Conservation (phyloP, 371 early-diverging fungal species). For the Syncephalastrum racemosum region DNA sequence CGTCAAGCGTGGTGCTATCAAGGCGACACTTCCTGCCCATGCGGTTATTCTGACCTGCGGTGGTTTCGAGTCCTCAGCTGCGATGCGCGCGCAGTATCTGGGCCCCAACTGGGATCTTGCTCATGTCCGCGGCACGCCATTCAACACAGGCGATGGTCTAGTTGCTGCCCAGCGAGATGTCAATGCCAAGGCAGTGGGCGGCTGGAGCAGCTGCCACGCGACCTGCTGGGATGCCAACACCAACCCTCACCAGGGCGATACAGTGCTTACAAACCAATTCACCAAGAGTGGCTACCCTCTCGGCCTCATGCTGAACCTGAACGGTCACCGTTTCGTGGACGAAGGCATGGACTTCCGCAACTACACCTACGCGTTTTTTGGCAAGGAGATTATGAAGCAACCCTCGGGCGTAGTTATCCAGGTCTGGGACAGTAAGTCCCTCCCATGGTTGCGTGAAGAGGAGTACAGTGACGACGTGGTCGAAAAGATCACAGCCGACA, state of each 20-base stretch:
- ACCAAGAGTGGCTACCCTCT: conserved; percentile 22
- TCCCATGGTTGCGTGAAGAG: conserved; percentile 14
- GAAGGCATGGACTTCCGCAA: conserved; percentile 24
- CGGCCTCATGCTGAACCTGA: conserved; percentile 19
- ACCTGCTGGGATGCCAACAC: conserved; percentile 26
- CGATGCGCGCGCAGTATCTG: conserved; percentile 24
- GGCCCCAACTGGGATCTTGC: conserved; percentile 21
- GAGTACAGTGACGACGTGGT: conserved; percentile 21
- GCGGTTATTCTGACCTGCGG: conserved; percentile 19
- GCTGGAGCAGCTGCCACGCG: conserved; percentile 17
- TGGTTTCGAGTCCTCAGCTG: conserved; percentile 18
- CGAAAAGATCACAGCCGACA: conserved; percentile 15
- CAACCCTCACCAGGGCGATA: conserved; percentile 14
- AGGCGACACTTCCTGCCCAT: not conserved
- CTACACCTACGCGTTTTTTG: conserved; percentile 24
- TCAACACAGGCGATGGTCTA: conserved; percentile 21
- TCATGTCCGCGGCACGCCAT: conserved; percentile 23
- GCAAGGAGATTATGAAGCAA: conserved; percentile 19
- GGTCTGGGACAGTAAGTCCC: conserved; percentile 13
- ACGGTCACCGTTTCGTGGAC: conserved; percentile 22
- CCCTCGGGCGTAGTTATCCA: conserved; percentile 16
- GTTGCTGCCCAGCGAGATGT: conserved; percentile 17
- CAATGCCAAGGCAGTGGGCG: conserved; percentile 13
- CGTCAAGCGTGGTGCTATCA: not conserved
- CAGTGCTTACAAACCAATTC: conserved; percentile 17